Base-by-base conservation (phyloP, 148 eudicot species). In the Chenopodium quinoa region DNA sequence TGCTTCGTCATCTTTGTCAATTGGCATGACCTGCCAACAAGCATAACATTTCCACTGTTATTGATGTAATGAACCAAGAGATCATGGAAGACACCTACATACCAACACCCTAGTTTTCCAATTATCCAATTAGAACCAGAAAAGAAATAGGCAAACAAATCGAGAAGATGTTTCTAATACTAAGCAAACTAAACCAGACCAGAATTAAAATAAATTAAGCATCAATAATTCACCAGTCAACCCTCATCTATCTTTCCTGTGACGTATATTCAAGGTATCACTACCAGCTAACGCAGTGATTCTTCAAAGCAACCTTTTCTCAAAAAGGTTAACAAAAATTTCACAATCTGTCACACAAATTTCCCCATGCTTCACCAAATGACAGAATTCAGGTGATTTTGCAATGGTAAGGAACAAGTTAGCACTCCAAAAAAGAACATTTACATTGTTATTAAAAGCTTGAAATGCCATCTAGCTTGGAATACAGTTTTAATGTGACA, bases 11-110 rank as follows among this genome's bases (percentile, higher is more conserved):
- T 79, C 79, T 48, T 66, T 73, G 71, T 72, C 87, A 78, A 82
- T 37, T n/a, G 50, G 65, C 40, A 73, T 60, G 73, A 66, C 90
- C 93, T 91, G 79, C 81, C 78, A 71, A 84, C 20, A 75, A 77
- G 81, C 73, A 69, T 25, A 56, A 67, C 27, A 32, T 46, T 27
- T 56, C 67, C 52, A 72, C 20, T 52, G 29, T 19, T 5, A 40
- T 40, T 40, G 13, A 52, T 20, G 7, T 46, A 1, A 56, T 22
- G 65, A 66, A 73, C 52, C 77, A 72, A 52, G 31, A n/a, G 58
- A 66, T 17, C 77, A 50, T 29, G 31, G 48, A 22, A 29, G 40
- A 50, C 25, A 46, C 10, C 68, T 20, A 75, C 23, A 81, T 67
- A 50, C 71, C 75, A 54, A 31, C 60, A 31, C 32, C 54, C 71